Base-by-base conservation (phyloP, 345 rosid species). In the Brassica incana region DNA sequence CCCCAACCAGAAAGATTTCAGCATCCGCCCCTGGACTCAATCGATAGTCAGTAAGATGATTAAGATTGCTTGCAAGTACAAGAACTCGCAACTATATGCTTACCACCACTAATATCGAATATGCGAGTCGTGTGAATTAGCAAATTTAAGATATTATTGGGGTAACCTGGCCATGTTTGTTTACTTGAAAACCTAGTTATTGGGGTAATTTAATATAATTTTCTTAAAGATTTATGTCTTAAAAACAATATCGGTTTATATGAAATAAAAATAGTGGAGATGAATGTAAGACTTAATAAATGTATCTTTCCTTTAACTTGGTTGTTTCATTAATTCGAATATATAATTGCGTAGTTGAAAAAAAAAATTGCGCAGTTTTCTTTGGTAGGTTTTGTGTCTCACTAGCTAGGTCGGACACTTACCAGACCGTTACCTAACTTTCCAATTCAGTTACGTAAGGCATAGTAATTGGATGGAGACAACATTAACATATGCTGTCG, bases 351-450 rank as follows among this genome's bases (percentile, higher is more conserved):
- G 2, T 59, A 23, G 48, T 9, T 9, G 48, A 9, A 11, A 40
- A 40, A 36, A 36, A 40, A 40, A 9, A 38, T 20, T 67, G 40
- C 38, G 2, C 45, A 23, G 33, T 11, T 45, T 61, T 68, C 70
- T 73, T 67, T 3, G 83, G 71, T 69, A 80, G 79, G 83, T 80
- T 69, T 69, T n/a, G 67, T 80, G 83, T 80, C 83, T 75, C 83
- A 54, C 79, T 30, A 62, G 79, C 79, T 30, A 52, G 79, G 76
- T 74, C 83, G 83, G 75, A 76, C 83, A 80, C 45, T 70, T 29
- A 71, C 32, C 64, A 74, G 83, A 80, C 83, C 71, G 29, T 58
- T 76, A 81, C 83, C 83, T 76, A 81, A 76, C 65, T 58, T 81
- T 65, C 50, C 73, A 71, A 75, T 75, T 74, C 27, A 69, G 75